Evolutionary conservation across 108 stramenopile species (phyloP), one percentile per base, ranked within the genome.

Genomic region (Mediolabrus comicus): DNA sequence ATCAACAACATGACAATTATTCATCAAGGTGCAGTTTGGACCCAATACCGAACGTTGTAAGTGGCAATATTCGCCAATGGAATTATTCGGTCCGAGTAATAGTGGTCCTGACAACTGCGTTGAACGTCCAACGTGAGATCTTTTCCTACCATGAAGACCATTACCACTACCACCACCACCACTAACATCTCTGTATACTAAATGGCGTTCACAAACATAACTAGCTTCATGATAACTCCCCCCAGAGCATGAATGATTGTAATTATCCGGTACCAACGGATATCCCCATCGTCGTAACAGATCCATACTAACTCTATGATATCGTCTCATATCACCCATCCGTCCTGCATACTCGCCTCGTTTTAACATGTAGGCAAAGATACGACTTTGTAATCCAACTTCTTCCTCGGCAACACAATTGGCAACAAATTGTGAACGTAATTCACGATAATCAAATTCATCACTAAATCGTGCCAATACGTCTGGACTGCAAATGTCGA

Each of bases 401-500:
- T 98, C 97, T 77, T 92, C 92, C 74, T 98, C 98, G 32, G 91
- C 91, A 13, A 96, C 97, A 30, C 84, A 92, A 60, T 98, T 95
- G 41, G 82, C 75, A 29, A 99, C 88, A 81, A 97, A 97, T 62
- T 95, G 86, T n/a, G 73, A 46, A 1, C 95, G 68, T 49, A 95
- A 76, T 38, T 97, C 91, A 56, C 93, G 79, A 66, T 98, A 99
- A 65, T 99, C 98, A 72, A 97, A 99, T 67, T 97, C 96, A 80
- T 99, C 98, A 36, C 82, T 77, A 63, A 98, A 95, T 66, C 94
- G 85, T 17, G 96, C 94, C 59, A 99, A 77, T 8, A 99, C 96
- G 60, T 99, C 98, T 1, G 97, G 97, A 49, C 92, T 95, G 80
- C 98, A 99, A 62, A 99, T 95, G 62, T 96, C 92, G 27, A 99